These are phyloP conservation scores for Leccinum aurantiacum DNA, from an alignment of 768 basidiomycete genomes.

Conservation along the genomic window DNA sequence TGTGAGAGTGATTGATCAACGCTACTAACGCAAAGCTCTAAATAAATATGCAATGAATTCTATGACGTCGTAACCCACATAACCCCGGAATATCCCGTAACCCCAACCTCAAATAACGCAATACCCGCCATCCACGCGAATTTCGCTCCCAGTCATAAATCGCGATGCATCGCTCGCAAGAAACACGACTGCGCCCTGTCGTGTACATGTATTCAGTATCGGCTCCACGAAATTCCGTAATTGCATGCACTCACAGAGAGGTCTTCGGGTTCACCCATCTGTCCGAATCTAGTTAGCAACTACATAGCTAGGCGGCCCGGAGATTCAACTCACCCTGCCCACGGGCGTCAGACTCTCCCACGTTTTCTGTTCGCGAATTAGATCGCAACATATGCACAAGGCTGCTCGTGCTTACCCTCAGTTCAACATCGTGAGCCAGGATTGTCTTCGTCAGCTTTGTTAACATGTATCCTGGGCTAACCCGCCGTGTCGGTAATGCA, in stretches of 20 bases:
- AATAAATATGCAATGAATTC: background rate
- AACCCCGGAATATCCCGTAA: constrained; percentile 14
- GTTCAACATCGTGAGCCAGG: constrained; percentile 67
- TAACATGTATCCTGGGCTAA: constrained; percentile 91
- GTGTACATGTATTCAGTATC: background rate
- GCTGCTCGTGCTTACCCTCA: constrained; percentile 52
- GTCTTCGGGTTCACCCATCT: constrained; percentile 94
- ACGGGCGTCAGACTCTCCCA: constrained; percentile 87
- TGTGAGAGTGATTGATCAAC: constrained; percentile 13
- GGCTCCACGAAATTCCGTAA: background rate
- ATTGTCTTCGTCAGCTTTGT: constrained; percentile 87
- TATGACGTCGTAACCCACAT: constrained; percentile 29
- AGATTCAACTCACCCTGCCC: constrained; percentile 58
- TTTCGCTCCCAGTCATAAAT: constrained; percentile 86
- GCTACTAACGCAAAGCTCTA: background rate
- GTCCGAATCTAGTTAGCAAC: constrained; percentile 25
- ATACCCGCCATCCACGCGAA: constrained; percentile 90
- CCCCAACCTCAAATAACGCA: constrained; percentile 50
- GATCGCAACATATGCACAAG: background rate
- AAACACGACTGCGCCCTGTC: constrained; percentile 84
- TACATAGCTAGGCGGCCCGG: constrained; percentile 13
- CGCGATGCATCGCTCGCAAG: constrained; percentile 86
- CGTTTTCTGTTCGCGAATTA: constrained; percentile 51
- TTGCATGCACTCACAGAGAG: constrained; percentile 56
- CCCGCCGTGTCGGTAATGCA: constrained; percentile 5